Evolutionary conservation across 768 basidiomycete genomes (phyloP), one percentile per base, ranked within the genome.

Genomic region (Phylloporus sp.): DNA sequence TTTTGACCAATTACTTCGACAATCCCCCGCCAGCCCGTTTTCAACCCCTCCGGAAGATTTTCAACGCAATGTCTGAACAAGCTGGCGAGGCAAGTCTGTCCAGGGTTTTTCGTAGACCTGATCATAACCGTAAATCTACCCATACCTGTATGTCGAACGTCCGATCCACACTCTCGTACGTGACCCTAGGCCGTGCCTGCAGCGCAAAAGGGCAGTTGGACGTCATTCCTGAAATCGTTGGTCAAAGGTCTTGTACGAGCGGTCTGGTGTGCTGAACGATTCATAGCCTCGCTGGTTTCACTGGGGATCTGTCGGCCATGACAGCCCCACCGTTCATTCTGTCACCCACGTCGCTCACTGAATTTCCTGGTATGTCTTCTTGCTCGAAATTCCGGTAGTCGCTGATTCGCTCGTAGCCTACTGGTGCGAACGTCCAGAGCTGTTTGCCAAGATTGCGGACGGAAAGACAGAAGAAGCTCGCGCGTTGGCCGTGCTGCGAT

Each of bases 371-470:
- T 90, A 49, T 49, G 79, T 63, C 13, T 23, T 27, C 29, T 46
- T 45, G 32, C 40, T 5, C 32, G 5, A 15, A 11, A 31, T 36
- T 34, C 13, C 8, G 23, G n/a, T 27, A 15, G 3, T 35, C 6
- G 49, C 49, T 49, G 14, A 64, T 43, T 17, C 32, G 15, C 39
- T 21, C 33, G 20, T 53, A 90, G 93, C 93, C 0, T 96, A 98
- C 68, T 98, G 95, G 95, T 90, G 92, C 61, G 95, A 98, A 65
- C 87, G 89, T 41, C 92, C 92, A 22, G 84, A 84, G 44, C 72
- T 92, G 44, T 97, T 99, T 60, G 81, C 92, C 4, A 81, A 80
- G 18, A 97, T 97, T 62, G 80, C 84, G 17, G 82, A 84, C 55
- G 90, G 83, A 5, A 75, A 73, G 61, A 80, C 78, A 11, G 78